Percentiles rank a stretch among this genome's conserved stretches.
Conservation (phyloP, 148 eudicot species). For the Amaranthus hypochondriacus region DNA sequence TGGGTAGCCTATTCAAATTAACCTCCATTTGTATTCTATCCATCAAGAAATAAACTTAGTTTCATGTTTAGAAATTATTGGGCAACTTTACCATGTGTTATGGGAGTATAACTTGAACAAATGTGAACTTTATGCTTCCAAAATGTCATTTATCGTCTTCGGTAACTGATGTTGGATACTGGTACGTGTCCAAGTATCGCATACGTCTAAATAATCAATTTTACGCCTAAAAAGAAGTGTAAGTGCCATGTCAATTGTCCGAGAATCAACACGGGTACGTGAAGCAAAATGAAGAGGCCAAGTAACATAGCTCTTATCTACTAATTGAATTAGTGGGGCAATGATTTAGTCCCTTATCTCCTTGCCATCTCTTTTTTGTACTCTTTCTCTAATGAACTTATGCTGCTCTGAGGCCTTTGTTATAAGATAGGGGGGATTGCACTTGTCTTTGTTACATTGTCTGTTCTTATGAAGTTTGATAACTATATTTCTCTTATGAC, state of each 20-base stretch:
- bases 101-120: background rate
- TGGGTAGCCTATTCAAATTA: background rate
- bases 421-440: background rate
- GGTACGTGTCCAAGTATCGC: no score
- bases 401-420: background rate
- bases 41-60: background rate
- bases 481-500: background rate
- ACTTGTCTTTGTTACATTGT: background rate
- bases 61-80: no score
- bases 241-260: no score
- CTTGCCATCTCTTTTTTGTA: background rate
- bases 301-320: no score
- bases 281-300: no score
- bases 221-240: no score
- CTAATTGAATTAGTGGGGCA: background rate
- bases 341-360: background rate
- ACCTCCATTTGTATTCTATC: background rate
- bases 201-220: no score
- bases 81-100: no score
- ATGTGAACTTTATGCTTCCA: background rate
- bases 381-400: background rate
- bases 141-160: no score
- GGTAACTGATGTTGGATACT: no score
- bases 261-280: no score
- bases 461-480: background rate